Percentiles rank a stretch among this genome's conserved stretches.
Conservation (phyloP, 805 yeast species). For the Millerozyma acaciae region DNA sequence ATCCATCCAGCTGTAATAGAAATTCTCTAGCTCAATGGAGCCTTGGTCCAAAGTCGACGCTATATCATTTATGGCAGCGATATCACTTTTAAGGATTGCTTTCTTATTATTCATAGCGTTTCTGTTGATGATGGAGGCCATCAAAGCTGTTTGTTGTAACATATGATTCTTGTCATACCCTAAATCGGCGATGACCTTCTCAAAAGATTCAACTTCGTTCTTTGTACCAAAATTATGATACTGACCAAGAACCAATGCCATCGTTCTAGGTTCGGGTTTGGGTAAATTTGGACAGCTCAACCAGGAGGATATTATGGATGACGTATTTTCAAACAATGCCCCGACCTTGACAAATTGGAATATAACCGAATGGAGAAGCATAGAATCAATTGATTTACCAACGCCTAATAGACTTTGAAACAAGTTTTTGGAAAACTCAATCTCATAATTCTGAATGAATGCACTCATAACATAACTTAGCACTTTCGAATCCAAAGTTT, state of each 20-base stretch:
- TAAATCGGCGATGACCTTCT: constrained; percentile 15
- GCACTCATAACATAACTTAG: constrained; percentile 27
- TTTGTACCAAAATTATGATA: constrained; percentile 26
- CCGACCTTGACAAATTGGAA: constrained; percentile 21
- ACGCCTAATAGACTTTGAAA: constrained; percentile 21
- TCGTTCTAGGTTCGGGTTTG: constrained; percentile 22
- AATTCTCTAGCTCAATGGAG: constrained; percentile 13
- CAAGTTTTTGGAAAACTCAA: constrained; percentile 24
- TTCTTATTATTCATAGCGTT: constrained; percentile 24
- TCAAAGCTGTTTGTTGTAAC: constrained; percentile 20
- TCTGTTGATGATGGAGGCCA: constrained; percentile 22
- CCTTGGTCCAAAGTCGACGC: constrained; percentile 8
- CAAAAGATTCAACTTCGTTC: constrained; percentile 21
- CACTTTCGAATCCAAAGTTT: constrained; percentile 19
- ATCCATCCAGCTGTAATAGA: constrained; percentile 23
- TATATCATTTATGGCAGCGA: constrained; percentile 16
- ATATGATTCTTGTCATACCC: constrained; percentile 20
- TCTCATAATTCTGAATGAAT: constrained; percentile 30
- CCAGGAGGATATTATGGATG: constrained; percentile 25
- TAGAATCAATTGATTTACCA: constrained; percentile 19
- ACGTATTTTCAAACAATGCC: constrained; percentile 29
- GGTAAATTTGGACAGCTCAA: constrained; percentile 15
- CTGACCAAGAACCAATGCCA: constrained; percentile 25
- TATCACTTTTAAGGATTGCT: constrained; percentile 20
- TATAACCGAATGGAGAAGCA: constrained; percentile 25